Percentiles rank a stretch among this genome's conserved stretches.
These are phyloP conservation scores for Solanum habrochaites DNA, from an alignment of 257 asterid genomes.

Conservation along the genomic window DNA sequence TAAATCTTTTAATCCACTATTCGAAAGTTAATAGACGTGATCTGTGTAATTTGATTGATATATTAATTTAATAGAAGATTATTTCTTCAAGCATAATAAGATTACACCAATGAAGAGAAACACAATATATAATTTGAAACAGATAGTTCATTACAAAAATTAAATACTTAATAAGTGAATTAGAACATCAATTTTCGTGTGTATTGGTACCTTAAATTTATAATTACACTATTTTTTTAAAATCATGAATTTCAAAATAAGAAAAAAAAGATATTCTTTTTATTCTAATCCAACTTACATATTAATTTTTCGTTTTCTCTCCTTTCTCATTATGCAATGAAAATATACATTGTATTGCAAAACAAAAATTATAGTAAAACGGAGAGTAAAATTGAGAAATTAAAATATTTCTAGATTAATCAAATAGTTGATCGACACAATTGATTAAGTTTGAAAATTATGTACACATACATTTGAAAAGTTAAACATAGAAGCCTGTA, in stretches of 20 bases:
- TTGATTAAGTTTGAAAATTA: background rate
- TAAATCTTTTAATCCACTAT: no score
- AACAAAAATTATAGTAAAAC: background rate
- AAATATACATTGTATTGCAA: background rate
- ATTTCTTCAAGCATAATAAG: no score
- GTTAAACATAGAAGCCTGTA: background rate
- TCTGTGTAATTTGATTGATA: accelerated
- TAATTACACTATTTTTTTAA: background rate
- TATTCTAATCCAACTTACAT: background rate
- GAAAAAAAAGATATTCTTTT: accelerated
- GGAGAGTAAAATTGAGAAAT: background rate
- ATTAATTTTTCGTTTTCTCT: background rate
- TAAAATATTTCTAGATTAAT: background rate
- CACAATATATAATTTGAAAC: no score
- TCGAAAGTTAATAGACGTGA: no score
- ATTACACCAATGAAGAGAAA: no score
- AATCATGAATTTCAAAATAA: background rate
- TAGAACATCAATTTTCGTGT: background rate
- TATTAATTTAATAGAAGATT: no score
- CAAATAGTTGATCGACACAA: background rate
- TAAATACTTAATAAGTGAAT: no score
- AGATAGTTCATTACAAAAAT: no score
- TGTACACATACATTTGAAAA: background rate
- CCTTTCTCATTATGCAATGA: background rate
- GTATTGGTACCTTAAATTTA: background rate